Conservation (phyloP, 148 eudicot species). For the Vaccinium macrocarpon region DNA sequence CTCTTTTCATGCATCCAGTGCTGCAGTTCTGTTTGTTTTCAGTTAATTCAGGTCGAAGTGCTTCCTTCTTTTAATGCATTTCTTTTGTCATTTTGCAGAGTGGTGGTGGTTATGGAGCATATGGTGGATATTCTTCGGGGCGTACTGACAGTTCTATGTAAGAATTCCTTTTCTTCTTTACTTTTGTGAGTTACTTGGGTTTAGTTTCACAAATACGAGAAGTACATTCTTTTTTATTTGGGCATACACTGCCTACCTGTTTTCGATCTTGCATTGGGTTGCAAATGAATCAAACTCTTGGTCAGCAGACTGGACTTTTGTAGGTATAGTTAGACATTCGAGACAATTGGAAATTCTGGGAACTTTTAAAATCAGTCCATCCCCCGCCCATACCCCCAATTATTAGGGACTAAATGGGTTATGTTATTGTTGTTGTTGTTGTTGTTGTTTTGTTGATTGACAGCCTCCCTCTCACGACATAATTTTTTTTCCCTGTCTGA, state of each 20-base stretch:
- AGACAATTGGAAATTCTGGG: not conserved
- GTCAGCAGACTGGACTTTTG: not conserved
- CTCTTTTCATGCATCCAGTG: not conserved
- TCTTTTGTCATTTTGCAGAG: constrained; percentile 39
- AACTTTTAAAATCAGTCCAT: not conserved
- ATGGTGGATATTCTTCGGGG: constrained; percentile 85
- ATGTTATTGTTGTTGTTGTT: no score
- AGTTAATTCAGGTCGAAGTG: not conserved
- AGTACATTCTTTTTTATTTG: not conserved
- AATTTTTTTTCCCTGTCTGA: not conserved
- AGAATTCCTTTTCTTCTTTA: constrained; percentile 18
- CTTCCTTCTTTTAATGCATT: not conserved
- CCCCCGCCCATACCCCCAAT: no score
- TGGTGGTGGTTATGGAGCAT: constrained; percentile 68
- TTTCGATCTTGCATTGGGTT: not conserved
- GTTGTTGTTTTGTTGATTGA: not conserved
- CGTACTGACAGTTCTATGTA: constrained; percentile 80
- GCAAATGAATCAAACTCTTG: not conserved
- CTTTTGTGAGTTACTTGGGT: not conserved
- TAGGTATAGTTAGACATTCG: not conserved
- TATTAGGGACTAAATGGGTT: no score
- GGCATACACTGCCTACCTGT: not conserved
- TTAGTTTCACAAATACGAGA: not conserved
- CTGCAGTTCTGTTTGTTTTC: not conserved
- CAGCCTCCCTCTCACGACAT: not conserved